A percentile compares a stretch with the other conserved stretches of the same genome.
These are phyloP conservation scores for Nakaseomyces nivariensis DNA, from an alignment of 1,139 yeast species.

Conservation along the genomic window DNA sequence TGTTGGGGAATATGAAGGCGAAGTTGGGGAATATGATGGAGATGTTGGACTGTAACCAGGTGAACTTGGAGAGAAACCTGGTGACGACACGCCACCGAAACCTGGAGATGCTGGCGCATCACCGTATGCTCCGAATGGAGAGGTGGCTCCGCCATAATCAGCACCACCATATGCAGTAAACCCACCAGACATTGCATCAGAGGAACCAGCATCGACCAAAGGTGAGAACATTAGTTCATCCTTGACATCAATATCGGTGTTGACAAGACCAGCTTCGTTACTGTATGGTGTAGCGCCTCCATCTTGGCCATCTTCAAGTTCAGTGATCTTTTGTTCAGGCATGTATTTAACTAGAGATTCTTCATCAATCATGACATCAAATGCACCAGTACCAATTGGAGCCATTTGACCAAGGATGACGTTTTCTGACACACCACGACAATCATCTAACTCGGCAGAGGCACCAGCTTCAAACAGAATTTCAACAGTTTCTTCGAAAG, in stretches of 20 bases:
- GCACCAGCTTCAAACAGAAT: slow-evolving; percentile 97
- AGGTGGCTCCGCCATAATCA: slow-evolving; percentile 53
- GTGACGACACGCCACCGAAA: slow-evolving; percentile 61
- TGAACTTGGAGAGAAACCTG: slow-evolving; percentile 60
- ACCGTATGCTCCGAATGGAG: slow-evolving; percentile 44
- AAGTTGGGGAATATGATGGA: slow-evolving; percentile 63
- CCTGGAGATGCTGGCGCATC: slow-evolving; percentile 74
- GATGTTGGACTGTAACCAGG: slow-evolving; percentile 69
- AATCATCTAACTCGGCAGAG: slow-evolving; percentile 93
- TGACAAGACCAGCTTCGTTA: slow-evolving; percentile 62
- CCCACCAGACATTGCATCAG: slow-evolving; percentile 69
- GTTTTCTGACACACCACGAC: slow-evolving; percentile 97
- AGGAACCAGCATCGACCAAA: slow-evolving; percentile 74
- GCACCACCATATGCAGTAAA: slow-evolving; percentile 84
- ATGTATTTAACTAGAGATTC: slow-evolving; percentile 53
- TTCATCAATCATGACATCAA: slow-evolving; percentile 92
- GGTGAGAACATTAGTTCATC: slow-evolving; percentile 93
- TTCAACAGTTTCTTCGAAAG: slow-evolving; percentile 98
- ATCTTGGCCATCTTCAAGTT: slow-evolving; percentile 43
- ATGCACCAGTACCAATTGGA: slow-evolving; percentile 97
- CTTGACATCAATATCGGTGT: slow-evolving; percentile 63
- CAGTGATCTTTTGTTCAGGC: slow-evolving; percentile 33
- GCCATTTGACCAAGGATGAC: slow-evolving; percentile 98
- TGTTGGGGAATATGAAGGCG: slow-evolving; percentile 68
- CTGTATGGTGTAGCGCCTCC: slow-evolving; percentile 96